A percentile compares a stretch with the other conserved stretches of the same genome.
These are phyloP conservation scores for Akanthomyces dipterigenus DNA, from an alignment of 2,329 filamentous ascomycete species.

Conservation along the genomic window DNA sequence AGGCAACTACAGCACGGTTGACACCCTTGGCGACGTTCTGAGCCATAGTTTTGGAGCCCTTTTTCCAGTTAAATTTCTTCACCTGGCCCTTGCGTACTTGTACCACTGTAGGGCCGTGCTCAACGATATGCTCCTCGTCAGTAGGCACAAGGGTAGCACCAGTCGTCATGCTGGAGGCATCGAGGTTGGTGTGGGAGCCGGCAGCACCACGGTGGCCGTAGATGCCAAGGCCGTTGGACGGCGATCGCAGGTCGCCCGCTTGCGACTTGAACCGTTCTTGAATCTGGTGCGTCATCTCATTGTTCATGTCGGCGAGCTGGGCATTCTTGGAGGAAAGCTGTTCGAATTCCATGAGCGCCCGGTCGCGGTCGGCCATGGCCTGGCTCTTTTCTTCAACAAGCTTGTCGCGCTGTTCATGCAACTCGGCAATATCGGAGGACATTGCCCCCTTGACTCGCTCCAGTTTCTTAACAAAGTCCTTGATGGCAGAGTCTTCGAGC, in stretches of 20 bases:
- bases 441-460: conserved; percentile 55
- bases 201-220: conserved; percentile 47
- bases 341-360: conserved; percentile 91
- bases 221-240: conserved; percentile 50
- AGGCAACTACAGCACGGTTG: conserved; percentile 80
- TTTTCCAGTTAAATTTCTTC: conserved; percentile 99
- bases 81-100: conserved; percentile 90
- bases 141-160: conserved; percentile 52
- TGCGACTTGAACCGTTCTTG: conserved; percentile 87
- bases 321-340: conserved; percentile 90
- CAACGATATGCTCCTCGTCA: conserved; percentile 61
- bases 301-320: conserved; percentile 90
- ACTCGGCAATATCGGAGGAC: conserved; percentile 50
- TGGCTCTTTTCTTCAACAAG: conserved; percentile 79
- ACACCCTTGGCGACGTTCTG: conserved; percentile 93
- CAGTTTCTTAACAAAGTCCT: conserved; percentile 76
- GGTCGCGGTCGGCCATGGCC: conserved; percentile 79
- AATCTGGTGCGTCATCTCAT: conserved; percentile 88
- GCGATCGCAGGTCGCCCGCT: conserved; percentile 39
- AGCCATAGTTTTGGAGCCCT: conserved; percentile 85
- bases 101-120: conserved; percentile 81
- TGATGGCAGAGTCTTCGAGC: conserved; percentile 83
- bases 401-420: conserved; percentile 68
- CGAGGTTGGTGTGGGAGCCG: conserved; percentile 44
- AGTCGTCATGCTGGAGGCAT: conserved; percentile 47